These are phyloP conservation scores for Aspergillus terreus DNA, from an alignment of 2,329 filamentous ascomycete genomes.

Conservation along the genomic window DNA sequence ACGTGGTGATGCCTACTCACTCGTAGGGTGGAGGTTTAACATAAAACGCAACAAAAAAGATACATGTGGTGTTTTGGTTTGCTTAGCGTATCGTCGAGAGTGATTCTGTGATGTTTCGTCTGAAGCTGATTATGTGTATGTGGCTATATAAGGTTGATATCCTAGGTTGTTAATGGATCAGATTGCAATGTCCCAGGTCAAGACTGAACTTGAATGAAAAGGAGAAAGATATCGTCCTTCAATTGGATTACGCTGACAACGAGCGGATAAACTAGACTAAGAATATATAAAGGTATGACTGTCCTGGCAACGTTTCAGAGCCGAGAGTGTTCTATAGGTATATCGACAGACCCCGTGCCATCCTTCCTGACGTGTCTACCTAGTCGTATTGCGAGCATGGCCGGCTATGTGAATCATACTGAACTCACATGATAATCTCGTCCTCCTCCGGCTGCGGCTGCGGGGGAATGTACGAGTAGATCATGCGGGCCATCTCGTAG, in stretches of 20 bases:
- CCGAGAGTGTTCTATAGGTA: too few species aligned
- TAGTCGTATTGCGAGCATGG: too few species aligned
- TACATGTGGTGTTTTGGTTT: background rate
- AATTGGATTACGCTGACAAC: too few species aligned
- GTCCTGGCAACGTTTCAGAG: too few species aligned
- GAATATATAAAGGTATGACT: too few species aligned
- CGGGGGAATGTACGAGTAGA: conserved; percentile 33
- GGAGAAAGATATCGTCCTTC: too few species aligned
- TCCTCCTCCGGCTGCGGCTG: background rate
- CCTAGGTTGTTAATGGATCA: background rate
- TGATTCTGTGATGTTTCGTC: background rate
- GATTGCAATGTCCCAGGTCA: too few species aligned
- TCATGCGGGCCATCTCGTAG: conserved; percentile 35
- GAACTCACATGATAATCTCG: background rate
- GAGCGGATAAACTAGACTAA: too few species aligned
- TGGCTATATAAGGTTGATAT: background rate
- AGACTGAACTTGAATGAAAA: too few species aligned
- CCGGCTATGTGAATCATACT: background rate
- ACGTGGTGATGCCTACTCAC: conserved; percentile 81
- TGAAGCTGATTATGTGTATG: background rate
- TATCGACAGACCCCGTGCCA: too few species aligned
- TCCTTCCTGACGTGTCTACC: too few species aligned
- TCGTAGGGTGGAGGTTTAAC: conserved; percentile 16
- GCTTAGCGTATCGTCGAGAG: background rate
- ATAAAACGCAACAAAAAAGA: background rate